Percentiles rank a stretch among this genome's conserved stretches.
phyloP scores from a whole-genome alignment of 2,329 filamentous ascomycete species.

The Elsinoe australis region DNA sequence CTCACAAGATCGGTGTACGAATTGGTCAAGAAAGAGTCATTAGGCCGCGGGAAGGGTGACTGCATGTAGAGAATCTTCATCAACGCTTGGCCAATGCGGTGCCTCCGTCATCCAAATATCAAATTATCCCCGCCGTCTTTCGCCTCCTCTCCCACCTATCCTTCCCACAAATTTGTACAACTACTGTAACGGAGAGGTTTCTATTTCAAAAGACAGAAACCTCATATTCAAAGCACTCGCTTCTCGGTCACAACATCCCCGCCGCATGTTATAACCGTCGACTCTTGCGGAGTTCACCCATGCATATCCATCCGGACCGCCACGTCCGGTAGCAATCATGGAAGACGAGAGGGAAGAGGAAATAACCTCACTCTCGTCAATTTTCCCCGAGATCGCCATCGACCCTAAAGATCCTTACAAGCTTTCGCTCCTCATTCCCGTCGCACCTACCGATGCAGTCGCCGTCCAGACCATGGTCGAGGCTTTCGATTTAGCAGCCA shows the following conservation, averaged over 20 bases:
- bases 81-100: neutral
- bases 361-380: constrained; percentile 52
- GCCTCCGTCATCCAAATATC: too few species aligned
- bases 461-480: constrained; percentile 27
- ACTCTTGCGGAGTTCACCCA: neutral
- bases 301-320: constrained; percentile 8
- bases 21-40: constrained; percentile 9
- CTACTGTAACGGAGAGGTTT: too few species aligned
- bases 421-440: constrained; percentile 49
- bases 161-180: too few species aligned
- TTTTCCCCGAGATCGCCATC: constrained; percentile 53
- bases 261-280: constrained; percentile 3
- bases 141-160: too few species aligned
- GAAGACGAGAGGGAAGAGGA: constrained; percentile 55
- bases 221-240: neutral
- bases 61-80: too few species aligned
- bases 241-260: too few species aligned
- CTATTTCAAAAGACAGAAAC: too few species aligned
- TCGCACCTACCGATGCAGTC: constrained; percentile 49
- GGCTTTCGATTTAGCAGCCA: neutral
- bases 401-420: constrained; percentile 40
- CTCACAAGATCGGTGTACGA: constrained; percentile 2
- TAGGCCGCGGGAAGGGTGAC: constrained; percentile 5
- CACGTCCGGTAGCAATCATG: constrained; percentile 18
- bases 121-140: too few species aligned